Evolutionary conservation across 257 asterid species (phyloP), one percentile per base, ranked within the genome.

Genomic region (Nicotiana otophora): DNA sequence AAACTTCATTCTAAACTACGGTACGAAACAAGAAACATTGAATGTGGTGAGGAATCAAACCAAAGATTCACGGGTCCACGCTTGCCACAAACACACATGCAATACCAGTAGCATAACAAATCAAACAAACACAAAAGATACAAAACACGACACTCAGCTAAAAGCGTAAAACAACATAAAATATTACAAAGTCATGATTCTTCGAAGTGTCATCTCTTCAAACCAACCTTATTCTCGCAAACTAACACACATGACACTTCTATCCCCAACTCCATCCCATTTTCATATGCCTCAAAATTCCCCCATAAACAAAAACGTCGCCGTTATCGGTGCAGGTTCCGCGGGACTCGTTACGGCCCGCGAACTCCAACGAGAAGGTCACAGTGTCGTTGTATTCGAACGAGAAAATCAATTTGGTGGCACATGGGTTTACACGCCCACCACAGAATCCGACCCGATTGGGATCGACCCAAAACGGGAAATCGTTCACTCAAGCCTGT

Each of bases 321-420:
- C 98, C 87, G 98, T 94, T 77, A 92, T 96, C 83, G 98, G 97
- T 11, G 99, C 98, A 74, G 99, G 99, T 0, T 97, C 98, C 11
- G 96, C 97, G 58, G 99, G 97, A n/a, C 92, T 96, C 1, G 86
- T 87, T 81, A 88, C 98, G 15, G 98, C 99, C 48, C 87, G 92
- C 5, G 98, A 96, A 77, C 98, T 96, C 85, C 86, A 89, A 17
- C 90, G 87, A 14, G 97, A 94, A 82, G 99, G 98, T 33, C 99
- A 93, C 89, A 78, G 34, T 69, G 99, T 94, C 58, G 95, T 91
- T 1, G 95, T 96, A 19, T 92, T 92, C 86, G 98, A 96, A 85
- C 89, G 91, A 36, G 90, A 90, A 46, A 81, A 77, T 85, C 92
- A 89, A 31, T 20, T 92, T 2, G 98, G 98, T 16, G 98, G 98